These are phyloP conservation scores for Paraconiothyrium brasiliense DNA, from an alignment of 2,329 filamentous ascomycete species.

Conservation along the genomic window DNA sequence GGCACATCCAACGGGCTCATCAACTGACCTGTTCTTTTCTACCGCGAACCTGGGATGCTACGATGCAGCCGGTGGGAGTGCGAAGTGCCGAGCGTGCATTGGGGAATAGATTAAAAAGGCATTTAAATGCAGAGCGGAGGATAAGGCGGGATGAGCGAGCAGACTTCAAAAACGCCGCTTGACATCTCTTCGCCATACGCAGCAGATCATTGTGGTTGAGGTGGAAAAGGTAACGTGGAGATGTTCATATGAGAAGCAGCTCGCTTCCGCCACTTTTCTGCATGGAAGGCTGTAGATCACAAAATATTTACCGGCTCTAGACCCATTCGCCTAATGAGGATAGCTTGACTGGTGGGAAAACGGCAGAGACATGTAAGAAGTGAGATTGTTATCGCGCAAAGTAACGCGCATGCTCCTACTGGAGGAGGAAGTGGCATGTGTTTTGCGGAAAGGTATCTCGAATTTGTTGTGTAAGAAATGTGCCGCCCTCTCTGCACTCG, in stretches of 20 bases:
- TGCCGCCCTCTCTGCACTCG: neutral
- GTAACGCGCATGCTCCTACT: too few species aligned
- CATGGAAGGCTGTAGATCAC: constrained; percentile 19
- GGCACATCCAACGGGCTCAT: neutral
- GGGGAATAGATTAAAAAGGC: neutral
- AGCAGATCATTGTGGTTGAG: neutral
- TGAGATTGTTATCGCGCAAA: too few species aligned
- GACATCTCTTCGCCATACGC: neutral
- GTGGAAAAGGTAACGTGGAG: neutral
- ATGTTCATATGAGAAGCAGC: neutral
- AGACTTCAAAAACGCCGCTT: neutral
- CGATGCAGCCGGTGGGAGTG: constrained; percentile 6
- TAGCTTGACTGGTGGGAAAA: constrained; percentile 2
- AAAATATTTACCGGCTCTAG: constrained; percentile 22
- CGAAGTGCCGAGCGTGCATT: constrained; percentile 22
- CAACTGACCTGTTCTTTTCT: constrained; percentile 11
- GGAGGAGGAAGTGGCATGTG: neutral
- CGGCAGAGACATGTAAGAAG: neutral
- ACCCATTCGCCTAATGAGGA: neutral
- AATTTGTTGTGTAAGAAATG: neutral
- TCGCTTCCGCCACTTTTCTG: constrained; percentile 8
- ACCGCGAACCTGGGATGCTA: constrained; percentile 6
- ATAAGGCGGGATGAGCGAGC: constrained; percentile 8
- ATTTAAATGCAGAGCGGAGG: constrained; percentile 13
- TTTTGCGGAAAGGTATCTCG: constrained; percentile 15